Base-by-base conservation (phyloP, 495 filamentous ascomycete genomes). In the Penicillium paradoxum region DNA sequence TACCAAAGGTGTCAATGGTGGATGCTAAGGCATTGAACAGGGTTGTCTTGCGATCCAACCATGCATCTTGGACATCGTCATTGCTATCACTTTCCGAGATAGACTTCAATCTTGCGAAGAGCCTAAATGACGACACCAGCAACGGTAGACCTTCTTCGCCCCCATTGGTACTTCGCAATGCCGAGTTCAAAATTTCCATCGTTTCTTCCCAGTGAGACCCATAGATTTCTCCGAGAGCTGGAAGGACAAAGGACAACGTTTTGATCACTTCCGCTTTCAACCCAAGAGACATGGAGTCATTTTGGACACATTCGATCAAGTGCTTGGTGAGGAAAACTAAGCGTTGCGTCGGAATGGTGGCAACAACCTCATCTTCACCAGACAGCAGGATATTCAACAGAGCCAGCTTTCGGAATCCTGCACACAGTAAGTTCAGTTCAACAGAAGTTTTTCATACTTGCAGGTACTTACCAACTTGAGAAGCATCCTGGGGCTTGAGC, bases 291-390 rank as follows among this genome's bases (percentile, higher is more conserved):
- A 71, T 45, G 2, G 74, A 60, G n/a, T 77, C 73, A 0, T 79
- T 77, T 29, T 85, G 74, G 2, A 88, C 66, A 80, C 87, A 91
- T 15, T 81, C 75, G 8, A 86, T 74, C 6, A 96, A 69, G 56
- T 91, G 83, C 65, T 90, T 89, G 27, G 91, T 79, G 21, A 91
- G 83, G 62, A 95, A 90, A 3, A 97, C 83, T 30, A 90, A 59
- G 30, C 91, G 79, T 60, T 92, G 90, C 25, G 87, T 87, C 14
- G 89, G 87, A 42, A 95, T 76, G 15, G 70, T 71, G 6, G 73
- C 61, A 3, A 73, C 59, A n/a, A 74, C 64, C 11, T 78, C 73
- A 18, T 79, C 75, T 30, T 81, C 74, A 13, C 68, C 74, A 6
- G 75, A 68, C 4, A 87, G 42, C 3, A 87, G 67, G 13, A 76